These are phyloP conservation scores for Pseudoscleropodium purum DNA, from an alignment of 225 moss, liverwort and hornwort genomes.

Conservation along the genomic window DNA sequence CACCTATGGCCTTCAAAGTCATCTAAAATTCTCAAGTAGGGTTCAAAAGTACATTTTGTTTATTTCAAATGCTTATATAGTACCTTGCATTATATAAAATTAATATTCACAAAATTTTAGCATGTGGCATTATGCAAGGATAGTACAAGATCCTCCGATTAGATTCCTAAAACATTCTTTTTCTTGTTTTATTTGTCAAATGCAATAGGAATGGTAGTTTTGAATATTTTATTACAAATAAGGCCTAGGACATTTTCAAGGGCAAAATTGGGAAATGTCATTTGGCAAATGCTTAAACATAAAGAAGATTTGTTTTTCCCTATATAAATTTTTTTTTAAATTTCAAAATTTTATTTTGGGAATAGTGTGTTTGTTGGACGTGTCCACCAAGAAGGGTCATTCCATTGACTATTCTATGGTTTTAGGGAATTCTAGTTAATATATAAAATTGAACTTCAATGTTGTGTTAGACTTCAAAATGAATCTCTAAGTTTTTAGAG, in stretches of 20 bases:
- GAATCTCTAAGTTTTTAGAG: rapidly evolving
- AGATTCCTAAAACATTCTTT: not conserved
- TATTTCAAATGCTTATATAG: not conserved
- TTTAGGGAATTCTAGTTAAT: not conserved
- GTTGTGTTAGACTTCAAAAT: rapidly evolving
- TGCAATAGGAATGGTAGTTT: not conserved
- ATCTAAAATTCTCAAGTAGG: not conserved
- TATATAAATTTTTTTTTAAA: too few relatives aligned
- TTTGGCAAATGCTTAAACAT: not conserved
- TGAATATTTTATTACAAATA: not conserved
- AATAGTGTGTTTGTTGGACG: rapidly evolving
- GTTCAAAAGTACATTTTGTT: rapidly evolving
- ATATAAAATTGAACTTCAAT: not conserved
- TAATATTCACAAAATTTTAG: not conserved
- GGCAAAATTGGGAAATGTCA: rapidly evolving
- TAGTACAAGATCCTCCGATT: not conserved
- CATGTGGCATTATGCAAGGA: rapidly evolving
- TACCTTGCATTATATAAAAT: not conserved
- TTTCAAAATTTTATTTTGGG: not conserved
- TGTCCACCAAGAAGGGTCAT: rapidly evolving
- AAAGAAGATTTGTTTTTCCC: rapidly evolving
- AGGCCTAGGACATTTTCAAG: rapidly evolving
- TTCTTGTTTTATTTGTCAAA: not conserved
- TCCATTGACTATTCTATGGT: not conserved
- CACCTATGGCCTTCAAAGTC: rapidly evolving